Evolutionary conservation across 495 filamentous ascomycete species (phyloP), one percentile per base, ranked within the genome.

Genomic region (Penicillium subrubescens): DNA sequence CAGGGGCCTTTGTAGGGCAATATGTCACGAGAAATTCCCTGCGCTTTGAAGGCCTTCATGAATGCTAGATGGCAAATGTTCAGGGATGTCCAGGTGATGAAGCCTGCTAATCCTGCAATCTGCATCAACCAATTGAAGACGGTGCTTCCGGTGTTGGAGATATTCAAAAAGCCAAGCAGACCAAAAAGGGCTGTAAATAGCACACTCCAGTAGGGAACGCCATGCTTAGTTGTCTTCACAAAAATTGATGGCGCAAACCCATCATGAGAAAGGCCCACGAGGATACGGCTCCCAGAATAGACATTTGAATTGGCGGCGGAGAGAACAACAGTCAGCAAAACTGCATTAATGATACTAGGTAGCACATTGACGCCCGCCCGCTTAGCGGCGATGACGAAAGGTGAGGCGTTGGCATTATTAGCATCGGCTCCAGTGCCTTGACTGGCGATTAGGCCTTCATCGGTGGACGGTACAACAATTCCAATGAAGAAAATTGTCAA

Each of bases 331-430:
- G 80, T 90, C 60, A 90, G 72, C 46, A 91, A 81, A 29, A 89
- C 84, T 3, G 85, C 89, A 75, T 92, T 93, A 73, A 93, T 88
- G 62, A 92, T 84, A 50, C 84, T 81, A n/a, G 86, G 88, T 12
- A 92, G 80, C 19, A 82, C 81, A 37, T 77, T 76, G 65, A 93
- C 85, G 12, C 84, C 79, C 4, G 89, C 87, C 15, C 81, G 71
- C 41, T 84, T 64, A 53, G 86, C 83, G 14, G 84, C 85, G 19
- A 85, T 79, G 19, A 88, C 86, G 60, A 86, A 88, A 2, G 86
- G 86, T n/a, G 56, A 41, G 35, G 62, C 66, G 21, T 61, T 59
- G 17, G 54, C 44, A 54, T 4, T 84, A 67, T 7, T 70, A 73
- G 5, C 77, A 64, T 17, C 15, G 15, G 44, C 44, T 48, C 44